A percentile compares a stretch with the other conserved stretches of the same genome.
phyloP scores from a whole-genome alignment of 768 basidiomycete genomes.

The Hortiboletus campestris region DNA sequence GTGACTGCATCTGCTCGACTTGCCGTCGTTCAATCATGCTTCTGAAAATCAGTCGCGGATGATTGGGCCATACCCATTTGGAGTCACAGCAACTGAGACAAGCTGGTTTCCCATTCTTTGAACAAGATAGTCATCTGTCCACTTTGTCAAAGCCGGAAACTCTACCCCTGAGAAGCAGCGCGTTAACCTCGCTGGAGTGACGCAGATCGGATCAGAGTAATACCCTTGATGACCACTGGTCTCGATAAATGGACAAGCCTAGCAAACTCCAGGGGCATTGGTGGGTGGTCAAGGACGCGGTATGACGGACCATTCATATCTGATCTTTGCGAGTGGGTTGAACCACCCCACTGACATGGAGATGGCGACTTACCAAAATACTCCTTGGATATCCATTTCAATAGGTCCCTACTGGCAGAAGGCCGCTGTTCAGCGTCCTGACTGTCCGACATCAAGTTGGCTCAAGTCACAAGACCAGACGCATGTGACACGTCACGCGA shows the following conservation, averaged over 20 bases:
- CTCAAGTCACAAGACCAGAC: neutral
- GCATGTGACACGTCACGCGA: conserved; percentile 27
- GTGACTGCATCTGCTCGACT: conserved; percentile 79
- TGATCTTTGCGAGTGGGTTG: conserved; percentile 23
- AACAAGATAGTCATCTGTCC: conserved; percentile 66
- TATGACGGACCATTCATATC: conserved; percentile 59
- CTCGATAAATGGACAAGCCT: conserved; percentile 64
- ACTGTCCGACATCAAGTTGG: conserved; percentile 7
- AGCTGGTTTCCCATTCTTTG: conserved; percentile 48
- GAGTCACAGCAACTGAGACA: conserved; percentile 79
- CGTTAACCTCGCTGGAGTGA: neutral
- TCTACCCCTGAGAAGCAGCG: conserved; percentile 41
- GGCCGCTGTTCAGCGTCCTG: conserved; percentile 14
- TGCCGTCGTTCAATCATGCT: conserved; percentile 14
- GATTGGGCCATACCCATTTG: conserved; percentile 62
- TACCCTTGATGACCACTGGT: conserved; percentile 74
- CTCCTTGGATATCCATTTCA: conserved; percentile 39
- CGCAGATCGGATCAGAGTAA: neutral
- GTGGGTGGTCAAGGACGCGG: conserved; percentile 51
- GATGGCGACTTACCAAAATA: conserved; percentile 29
- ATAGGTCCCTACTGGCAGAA: conserved; percentile 11
- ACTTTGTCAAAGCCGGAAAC: conserved; percentile 48
- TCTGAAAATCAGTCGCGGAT: neutral
- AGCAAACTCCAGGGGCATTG: conserved; percentile 68
- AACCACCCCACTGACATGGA: neutral